Evolutionary conservation across 441 rosid species (phyloP).

Genomic region (Macaranga tanarius): DNA sequence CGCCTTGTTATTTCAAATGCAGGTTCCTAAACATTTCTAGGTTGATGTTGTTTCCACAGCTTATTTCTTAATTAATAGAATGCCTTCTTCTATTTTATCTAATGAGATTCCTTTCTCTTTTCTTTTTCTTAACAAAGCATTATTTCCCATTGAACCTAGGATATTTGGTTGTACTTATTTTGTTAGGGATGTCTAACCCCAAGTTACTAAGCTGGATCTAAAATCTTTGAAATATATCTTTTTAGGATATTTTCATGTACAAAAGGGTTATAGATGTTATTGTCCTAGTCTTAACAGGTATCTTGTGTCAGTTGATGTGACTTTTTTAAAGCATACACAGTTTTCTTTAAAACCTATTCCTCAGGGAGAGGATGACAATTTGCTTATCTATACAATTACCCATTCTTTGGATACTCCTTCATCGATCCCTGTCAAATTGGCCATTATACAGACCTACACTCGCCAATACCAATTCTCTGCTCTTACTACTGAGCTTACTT

Average conservation of each 20-base stretch:
- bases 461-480: too few species aligned
- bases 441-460: too few species aligned
- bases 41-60: not conserved
- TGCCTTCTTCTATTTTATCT: not conserved
- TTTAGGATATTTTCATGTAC: not conserved
- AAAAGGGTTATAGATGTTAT: slow-evolving; percentile 13
- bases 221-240: slow-evolving; percentile 4
- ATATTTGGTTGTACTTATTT: too few species aligned
- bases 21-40: not conserved
- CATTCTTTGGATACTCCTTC: not conserved
- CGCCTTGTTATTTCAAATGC: not conserved
- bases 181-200: not conserved
- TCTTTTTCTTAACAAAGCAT: not conserved
- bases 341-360: too few species aligned
- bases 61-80: slow-evolving; percentile 2
- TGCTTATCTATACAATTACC: not conserved
- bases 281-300: not conserved
- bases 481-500: too few species aligned
- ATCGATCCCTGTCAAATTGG: too few species aligned
- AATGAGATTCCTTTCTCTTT: not conserved
- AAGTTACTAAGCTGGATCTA: not conserved
- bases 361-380: too few species aligned
- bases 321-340: too few species aligned
- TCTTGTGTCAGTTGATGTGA: too few species aligned
- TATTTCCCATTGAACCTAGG: not conserved